These are phyloP conservation scores for Sabuloglossum arenarium DNA, from an alignment of 495 filamentous ascomycete species.

Conservation along the genomic window DNA sequence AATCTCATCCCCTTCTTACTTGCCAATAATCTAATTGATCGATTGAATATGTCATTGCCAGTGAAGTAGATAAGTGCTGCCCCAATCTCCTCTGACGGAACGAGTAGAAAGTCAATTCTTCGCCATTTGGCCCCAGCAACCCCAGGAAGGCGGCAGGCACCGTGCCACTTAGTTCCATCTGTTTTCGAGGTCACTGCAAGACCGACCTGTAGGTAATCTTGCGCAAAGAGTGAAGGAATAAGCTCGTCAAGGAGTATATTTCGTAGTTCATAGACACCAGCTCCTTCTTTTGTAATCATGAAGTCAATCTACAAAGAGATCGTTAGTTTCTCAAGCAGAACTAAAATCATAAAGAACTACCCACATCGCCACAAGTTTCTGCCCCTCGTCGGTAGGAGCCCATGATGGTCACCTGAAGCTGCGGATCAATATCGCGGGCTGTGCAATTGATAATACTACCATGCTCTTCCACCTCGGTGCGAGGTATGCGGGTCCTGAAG, in stretches of 20 bases:
- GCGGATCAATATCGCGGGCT: constrained; percentile 37
- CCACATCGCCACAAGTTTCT: constrained; percentile 43
- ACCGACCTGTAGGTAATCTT: constrained; percentile 36
- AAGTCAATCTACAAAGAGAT: constrained; percentile 33
- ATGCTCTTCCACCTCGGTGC: constrained; percentile 52
- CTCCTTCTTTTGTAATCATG: constrained; percentile 55
- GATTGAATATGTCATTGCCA: constrained; percentile 91
- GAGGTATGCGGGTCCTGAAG: constrained; percentile 63
- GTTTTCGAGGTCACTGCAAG: constrained; percentile 25
- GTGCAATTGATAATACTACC: constrained; percentile 43
- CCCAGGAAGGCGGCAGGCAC: constrained; percentile 47
- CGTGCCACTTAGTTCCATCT: constrained; percentile 66
- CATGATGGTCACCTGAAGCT: constrained; percentile 47
- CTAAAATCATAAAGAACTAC: background rate
- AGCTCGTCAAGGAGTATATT: constrained; percentile 40
- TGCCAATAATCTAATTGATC: constrained; percentile 65
- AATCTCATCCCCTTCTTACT: constrained; percentile 68
- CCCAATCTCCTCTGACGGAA: constrained; percentile 61
- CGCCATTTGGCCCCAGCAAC: constrained; percentile 35
- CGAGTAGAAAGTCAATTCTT: constrained; percentile 71
- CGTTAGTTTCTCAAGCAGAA: background rate
- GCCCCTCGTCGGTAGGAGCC: constrained; percentile 80
- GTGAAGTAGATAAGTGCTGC: constrained; percentile 92
- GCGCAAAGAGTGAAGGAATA: constrained; percentile 34
- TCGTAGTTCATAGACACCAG: constrained; percentile 35